Conservation (phyloP, 768 basidiomycete genomes). For the Boletus pseudo-olivaceus region DNA sequence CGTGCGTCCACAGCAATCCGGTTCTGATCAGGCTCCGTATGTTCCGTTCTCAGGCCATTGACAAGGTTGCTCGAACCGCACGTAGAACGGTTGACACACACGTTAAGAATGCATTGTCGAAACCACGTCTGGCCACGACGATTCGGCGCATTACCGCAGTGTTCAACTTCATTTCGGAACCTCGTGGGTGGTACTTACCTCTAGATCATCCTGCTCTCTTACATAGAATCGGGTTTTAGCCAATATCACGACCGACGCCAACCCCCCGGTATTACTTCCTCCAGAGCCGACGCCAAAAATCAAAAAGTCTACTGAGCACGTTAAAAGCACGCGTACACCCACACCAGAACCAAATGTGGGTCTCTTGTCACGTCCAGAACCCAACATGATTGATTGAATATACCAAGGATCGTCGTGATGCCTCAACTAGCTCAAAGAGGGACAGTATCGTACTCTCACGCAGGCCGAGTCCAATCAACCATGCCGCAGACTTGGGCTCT, state of each 20-base stretch:
- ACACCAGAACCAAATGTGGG: constrained; percentile 22
- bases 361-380: constrained; percentile 2
- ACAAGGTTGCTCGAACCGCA: constrained; percentile 67
- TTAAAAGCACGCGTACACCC: constrained; percentile 1
- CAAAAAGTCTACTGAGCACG: constrained; percentile 3
- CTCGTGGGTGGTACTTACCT: constrained; percentile 48
- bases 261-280: constrained; percentile 42
- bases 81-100: constrained; percentile 68
- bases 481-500: constrained; percentile 21
- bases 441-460: constrained; percentile 1
- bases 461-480: constrained; percentile 10
- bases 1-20: not conserved
- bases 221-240: constrained; percentile 39
- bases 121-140: constrained; percentile 62
- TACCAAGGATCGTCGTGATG: constrained; percentile 14
- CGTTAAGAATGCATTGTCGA: constrained; percentile 66
- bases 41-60: constrained; percentile 48
- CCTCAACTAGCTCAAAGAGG: constrained; percentile 2
- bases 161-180: constrained; percentile 61
- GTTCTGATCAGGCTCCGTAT: constrained; percentile 5
- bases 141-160: constrained; percentile 70
- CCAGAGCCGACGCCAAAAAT: constrained; percentile 15
- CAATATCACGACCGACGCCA: constrained; percentile 43
- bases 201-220: constrained; percentile 1
- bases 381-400: constrained; percentile 6